Percentiles rank a stretch among this genome's conserved stretches.
phyloP scores from a whole-genome alignment of 306 rosid species.

The Hippophae rhamnoides region DNA sequence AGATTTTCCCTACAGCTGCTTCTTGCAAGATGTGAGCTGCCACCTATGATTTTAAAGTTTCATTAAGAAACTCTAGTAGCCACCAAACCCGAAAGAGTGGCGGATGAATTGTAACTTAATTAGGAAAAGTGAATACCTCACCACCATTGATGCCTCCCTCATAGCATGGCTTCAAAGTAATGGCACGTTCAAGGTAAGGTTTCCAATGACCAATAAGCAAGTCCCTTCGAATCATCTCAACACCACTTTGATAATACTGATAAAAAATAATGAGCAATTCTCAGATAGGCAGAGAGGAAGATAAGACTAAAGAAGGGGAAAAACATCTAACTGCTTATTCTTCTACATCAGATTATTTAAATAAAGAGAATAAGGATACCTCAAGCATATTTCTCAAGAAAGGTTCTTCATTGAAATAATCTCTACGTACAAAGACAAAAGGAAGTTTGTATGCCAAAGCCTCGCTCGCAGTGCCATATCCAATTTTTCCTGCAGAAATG shows the following conservation, averaged over 20 bases:
- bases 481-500: slow-evolving; percentile 75
- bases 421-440: slow-evolving; percentile 94
- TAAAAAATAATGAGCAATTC: background rate
- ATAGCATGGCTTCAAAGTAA: slow-evolving; percentile 91
- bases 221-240: slow-evolving; percentile 97
- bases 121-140: slow-evolving; percentile 46
- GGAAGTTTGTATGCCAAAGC: slow-evolving; percentile 84
- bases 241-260: slow-evolving; percentile 84
- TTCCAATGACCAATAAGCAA: slow-evolving; percentile 97
- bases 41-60: slow-evolving; percentile 41
- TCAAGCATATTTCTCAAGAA: slow-evolving; percentile 98
- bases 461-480: slow-evolving; percentile 93
- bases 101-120: background rate
- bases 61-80: background rate
- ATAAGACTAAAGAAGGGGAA: background rate
- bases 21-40: slow-evolving; percentile 94
- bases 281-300: background rate
- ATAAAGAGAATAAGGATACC: slow-evolving; percentile 29
- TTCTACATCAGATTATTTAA: background rate
- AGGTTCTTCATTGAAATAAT: slow-evolving; percentile 97
- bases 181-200: slow-evolving; percentile 93
- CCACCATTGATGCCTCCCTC: slow-evolving; percentile 92
- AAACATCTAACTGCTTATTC: slow-evolving; percentile 3
- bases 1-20: slow-evolving; percentile 85
- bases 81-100: too few species aligned